phyloP scores from a whole-genome alignment of 2,329 filamentous ascomycete species.

The Fusarium haematococcum region DNA sequence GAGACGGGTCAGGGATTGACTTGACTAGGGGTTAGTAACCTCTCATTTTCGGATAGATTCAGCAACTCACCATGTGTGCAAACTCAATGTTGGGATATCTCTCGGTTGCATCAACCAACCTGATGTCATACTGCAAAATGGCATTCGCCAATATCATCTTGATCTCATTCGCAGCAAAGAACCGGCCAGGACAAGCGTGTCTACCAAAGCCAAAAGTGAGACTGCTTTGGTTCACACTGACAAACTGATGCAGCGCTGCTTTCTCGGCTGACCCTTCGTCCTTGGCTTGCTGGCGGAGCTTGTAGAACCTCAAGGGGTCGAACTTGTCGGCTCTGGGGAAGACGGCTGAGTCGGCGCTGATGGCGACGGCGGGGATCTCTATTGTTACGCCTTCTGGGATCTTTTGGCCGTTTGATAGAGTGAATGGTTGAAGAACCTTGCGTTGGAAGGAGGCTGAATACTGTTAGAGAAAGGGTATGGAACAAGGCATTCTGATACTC shows the following conservation, averaged over 20 bases:
- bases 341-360: conserved; percentile 51
- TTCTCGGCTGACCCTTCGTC: conserved; percentile 25
- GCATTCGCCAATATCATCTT: conserved; percentile 57
- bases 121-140: conserved; percentile 55
- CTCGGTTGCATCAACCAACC: conserved; percentile 9
- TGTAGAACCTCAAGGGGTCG: conserved; percentile 60
- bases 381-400: conserved; percentile 59
- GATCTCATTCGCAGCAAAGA: conserved; percentile 60
- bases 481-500: conserved; percentile 25
- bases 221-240: conserved; percentile 52
- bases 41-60: neutral
- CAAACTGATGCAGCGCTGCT: conserved; percentile 53
- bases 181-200: conserved; percentile 58
- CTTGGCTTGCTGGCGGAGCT: conserved; percentile 46
- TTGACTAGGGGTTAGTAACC: neutral
- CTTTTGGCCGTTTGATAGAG: conserved; percentile 65
- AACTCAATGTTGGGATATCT: conserved; percentile 27
- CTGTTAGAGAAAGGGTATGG: neutral
- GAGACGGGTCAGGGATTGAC: conserved; percentile 5
- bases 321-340: conserved; percentile 52
- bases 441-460: conserved; percentile 58
- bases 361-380: conserved; percentile 53
- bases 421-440: conserved; percentile 62
- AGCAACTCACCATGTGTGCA: conserved; percentile 11
- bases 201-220: conserved; percentile 54